Conservation (phyloP, 768 basidiomycete species). For the Zangia roseola region DNA sequence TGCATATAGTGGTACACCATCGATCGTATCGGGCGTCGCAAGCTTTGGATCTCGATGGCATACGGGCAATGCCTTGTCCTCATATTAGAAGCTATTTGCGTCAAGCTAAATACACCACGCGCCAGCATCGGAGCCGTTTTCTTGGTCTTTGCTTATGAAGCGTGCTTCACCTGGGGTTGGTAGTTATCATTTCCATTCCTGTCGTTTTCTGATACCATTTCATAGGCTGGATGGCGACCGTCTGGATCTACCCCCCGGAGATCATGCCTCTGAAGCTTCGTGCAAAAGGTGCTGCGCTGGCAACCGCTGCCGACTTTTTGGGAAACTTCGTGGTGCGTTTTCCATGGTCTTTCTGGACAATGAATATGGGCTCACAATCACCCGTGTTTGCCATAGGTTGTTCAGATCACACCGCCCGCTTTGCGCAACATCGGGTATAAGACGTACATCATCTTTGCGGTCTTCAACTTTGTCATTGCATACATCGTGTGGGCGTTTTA, state of each 20-base stretch:
- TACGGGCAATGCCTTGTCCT: conserved; percentile 8
- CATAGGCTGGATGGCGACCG: conserved; percentile 8
- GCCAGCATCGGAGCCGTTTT: conserved; percentile 8
- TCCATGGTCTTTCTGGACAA: too few species aligned
- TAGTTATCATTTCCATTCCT: neutral
- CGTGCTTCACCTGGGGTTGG: conserved; percentile 10
- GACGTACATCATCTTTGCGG: conserved; percentile 6
- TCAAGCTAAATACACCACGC: conserved; percentile 2
- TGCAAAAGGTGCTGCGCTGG: conserved; percentile 4
- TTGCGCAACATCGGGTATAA: conserved; percentile 10
- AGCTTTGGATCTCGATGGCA: conserved; percentile 10
- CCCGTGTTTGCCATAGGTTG: neutral
- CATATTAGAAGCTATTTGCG: conserved; percentile 4
- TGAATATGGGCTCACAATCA: neutral
- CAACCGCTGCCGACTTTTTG: conserved; percentile 3
- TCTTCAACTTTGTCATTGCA: conserved; percentile 4
- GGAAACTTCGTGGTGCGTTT: conserved; percentile 7
- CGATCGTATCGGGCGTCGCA: conserved; percentile 7
- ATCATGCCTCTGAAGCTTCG: conserved; percentile 9
- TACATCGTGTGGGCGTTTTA: conserved; percentile 4
- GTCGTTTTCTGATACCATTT: neutral
- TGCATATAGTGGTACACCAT: conserved; percentile 7
- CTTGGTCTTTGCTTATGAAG: conserved; percentile 8
- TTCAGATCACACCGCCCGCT: conserved; percentile 9
- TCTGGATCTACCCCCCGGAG: conserved; percentile 10